Conservation (phyloP, 805 yeast species). For the Saturnispora bothae region DNA sequence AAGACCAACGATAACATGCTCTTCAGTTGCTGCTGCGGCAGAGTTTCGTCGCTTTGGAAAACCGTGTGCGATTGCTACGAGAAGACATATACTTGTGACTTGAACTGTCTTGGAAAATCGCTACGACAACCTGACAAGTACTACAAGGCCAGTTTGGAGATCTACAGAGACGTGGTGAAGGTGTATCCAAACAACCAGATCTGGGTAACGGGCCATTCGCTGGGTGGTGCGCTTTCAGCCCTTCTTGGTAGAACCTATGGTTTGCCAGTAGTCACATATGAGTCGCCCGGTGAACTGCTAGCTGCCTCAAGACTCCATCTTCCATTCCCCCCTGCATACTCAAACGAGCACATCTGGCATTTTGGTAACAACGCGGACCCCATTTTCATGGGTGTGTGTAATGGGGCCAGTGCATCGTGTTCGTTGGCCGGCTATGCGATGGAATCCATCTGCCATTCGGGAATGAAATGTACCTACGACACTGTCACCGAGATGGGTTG, state of each 20-base stretch:
- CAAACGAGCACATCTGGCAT: slow-evolving; percentile 86
- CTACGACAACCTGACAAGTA: slow-evolving; percentile 67
- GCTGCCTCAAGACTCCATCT: slow-evolving; percentile 79
- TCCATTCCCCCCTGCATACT: slow-evolving; percentile 88
- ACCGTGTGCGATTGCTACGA: slow-evolving; percentile 92
- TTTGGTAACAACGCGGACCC: slow-evolving; percentile 97
- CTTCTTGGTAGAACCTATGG: slow-evolving; percentile 85
- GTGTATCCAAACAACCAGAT: slow-evolving; percentile 62
- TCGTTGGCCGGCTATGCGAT: slow-evolving; percentile 91
- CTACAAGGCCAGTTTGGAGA: slow-evolving; percentile 66
- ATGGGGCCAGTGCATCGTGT: slow-evolving; percentile 85
- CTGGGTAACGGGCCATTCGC: slow-evolving; percentile 92
- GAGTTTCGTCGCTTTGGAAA: slow-evolving; percentile 84
- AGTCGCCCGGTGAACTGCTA: slow-evolving; percentile 85
- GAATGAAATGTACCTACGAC: slow-evolving; percentile 78
- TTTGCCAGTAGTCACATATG: slow-evolving; percentile 79
- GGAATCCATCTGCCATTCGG: slow-evolving; percentile 94
- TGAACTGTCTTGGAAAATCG: slow-evolving; percentile 73
- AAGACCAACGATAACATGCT: slow-evolving; percentile 78
- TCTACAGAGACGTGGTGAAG: slow-evolving; percentile 59
- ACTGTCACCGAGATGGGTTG: slow-evolving; percentile 84
- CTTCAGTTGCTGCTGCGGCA: slow-evolving; percentile 93
- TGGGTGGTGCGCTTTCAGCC: slow-evolving; percentile 82
- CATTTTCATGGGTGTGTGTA: slow-evolving; percentile 91
- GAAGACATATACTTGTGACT: slow-evolving; percentile 78